These are phyloP conservation scores for Ambrosia artemisiifolia DNA, from an alignment of 129 eudicot species.

Conservation along the genomic window DNA sequence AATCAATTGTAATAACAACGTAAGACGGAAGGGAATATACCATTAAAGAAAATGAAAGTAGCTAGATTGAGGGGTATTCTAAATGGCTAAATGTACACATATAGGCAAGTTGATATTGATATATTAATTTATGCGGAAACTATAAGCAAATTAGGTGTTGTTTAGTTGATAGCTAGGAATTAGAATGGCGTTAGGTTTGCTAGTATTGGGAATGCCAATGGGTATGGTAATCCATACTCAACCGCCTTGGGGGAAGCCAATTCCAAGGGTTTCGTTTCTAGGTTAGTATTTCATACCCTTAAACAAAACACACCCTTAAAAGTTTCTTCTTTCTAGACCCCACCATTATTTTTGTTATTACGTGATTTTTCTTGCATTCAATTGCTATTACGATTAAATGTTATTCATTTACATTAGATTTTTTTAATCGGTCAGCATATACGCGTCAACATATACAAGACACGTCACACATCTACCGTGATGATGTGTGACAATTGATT, in stretches of 20 bases:
- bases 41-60: background rate
- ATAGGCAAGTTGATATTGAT: slow-evolving; percentile 5
- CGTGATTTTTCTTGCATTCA: background rate
- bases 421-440: background rate
- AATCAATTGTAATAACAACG: slow-evolving; percentile 1
- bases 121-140: background rate
- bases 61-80: slow-evolving; percentile 8
- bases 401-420: background rate
- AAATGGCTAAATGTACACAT: slow-evolving; percentile 15
- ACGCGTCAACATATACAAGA: background rate
- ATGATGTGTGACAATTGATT: slow-evolving; percentile 5
- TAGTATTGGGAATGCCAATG: background rate
- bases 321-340: slow-evolving; percentile 4
- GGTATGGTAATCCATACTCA: background rate
- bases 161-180: background rate
- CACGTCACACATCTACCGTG: background rate
- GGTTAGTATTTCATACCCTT: background rate
- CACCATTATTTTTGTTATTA: slow-evolving; percentile 4
- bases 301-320: background rate
- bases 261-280: background rate
- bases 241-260: background rate
- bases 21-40: slow-evolving; percentile 4
- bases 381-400: slow-evolving; percentile 1
- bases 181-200: background rate
- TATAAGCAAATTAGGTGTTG: background rate